Base-by-base conservation (phyloP, 1,284 basidiomycete genomes). In the Rhodotorula sp. region DNA sequence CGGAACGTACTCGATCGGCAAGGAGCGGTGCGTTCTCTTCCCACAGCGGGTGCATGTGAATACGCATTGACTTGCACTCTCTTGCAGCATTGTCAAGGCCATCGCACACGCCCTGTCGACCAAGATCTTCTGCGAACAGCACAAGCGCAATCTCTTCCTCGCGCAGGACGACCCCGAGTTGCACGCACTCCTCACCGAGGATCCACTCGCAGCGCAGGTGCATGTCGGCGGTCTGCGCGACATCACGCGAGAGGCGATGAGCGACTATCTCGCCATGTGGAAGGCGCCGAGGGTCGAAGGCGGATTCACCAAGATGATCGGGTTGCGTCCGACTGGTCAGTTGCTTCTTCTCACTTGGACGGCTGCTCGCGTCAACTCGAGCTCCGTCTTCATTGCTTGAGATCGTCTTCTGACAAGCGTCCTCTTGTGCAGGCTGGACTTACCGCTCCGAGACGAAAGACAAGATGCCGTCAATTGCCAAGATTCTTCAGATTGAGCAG, bases 1-100 rank as follows among this genome's bases (percentile, higher is more conserved):
- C 42, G 96, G 95, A 17, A 97, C 96, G 0, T 99, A 99, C 81
- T 93, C 92, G 0, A 93, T 99, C 66, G 96, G 96, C 64, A 99
- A 99, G 82, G 96, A 99, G 81, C 88, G 94, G 73, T 72, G 7
- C 50, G 72, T 64, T 4, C 19, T 4, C 16, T 13, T 25, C 52
- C 21, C 21, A 45, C n/a, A 3, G 7, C 25, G 19, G 12, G 44
- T 17, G 48, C 42, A 14, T 23, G 42, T 25, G 25, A 48, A 14
- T 1, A n/a, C n/a, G 25, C 55, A 34, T 34, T 34, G 34, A 34
- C 0, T 2, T 7, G 10, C 13, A 12, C 13, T 23, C 41, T 13
- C 7, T 3, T 23, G 3, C 64, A 74, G 73, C 55, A 91, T 99
- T 60, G 92, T 97, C 46, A 96, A 97, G 93, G 93, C 91, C 0